Percentiles rank a stretch among this genome's conserved stretches.
Conservation (phyloP, 1,284 basidiomycete species). For the Boletus smithii region DNA sequence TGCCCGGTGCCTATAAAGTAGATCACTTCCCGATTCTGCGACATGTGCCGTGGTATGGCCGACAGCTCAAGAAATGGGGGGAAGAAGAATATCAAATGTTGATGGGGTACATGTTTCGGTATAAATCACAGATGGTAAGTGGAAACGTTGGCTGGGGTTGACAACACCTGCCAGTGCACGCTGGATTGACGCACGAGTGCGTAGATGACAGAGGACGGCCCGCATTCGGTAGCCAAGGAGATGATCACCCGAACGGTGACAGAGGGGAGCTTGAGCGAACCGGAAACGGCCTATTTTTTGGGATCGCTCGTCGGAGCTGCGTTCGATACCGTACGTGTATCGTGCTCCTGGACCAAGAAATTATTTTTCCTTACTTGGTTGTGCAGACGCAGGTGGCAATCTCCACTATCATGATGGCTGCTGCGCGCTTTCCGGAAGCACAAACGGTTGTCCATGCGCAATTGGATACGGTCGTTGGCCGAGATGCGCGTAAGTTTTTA, state of each 20-base stretch:
- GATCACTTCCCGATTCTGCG: constrained; percentile 55
- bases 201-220: constrained; percentile 11
- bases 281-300: neutral
- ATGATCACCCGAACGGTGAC: constrained; percentile 47
- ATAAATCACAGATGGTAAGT: constrained; percentile 18
- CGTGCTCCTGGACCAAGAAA: neutral
- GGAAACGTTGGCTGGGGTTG: neutral
- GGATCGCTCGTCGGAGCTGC: constrained; percentile 44
- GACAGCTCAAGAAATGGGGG: constrained; percentile 52
- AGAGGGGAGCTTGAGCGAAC: constrained; percentile 35
- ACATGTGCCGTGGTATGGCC: constrained; percentile 57
- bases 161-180: neutral
- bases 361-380: neutral
- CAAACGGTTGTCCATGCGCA: constrained; percentile 57
- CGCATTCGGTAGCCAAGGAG: constrained; percentile 45
- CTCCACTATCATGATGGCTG: constrained; percentile 53
- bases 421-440: constrained; percentile 55
- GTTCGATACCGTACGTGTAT: constrained; percentile 17
- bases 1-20: constrained; percentile 56
- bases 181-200: neutral
- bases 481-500: constrained; percentile 40
- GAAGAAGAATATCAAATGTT: constrained; percentile 45
- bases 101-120: constrained; percentile 15
- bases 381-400: constrained; percentile 55
- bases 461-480: constrained; percentile 55